Evolutionary conservation across 768 basidiomycete species (phyloP), one percentile per base, ranked within the genome.

Genomic region (Hygrophoropsis aurantiaca): DNA sequence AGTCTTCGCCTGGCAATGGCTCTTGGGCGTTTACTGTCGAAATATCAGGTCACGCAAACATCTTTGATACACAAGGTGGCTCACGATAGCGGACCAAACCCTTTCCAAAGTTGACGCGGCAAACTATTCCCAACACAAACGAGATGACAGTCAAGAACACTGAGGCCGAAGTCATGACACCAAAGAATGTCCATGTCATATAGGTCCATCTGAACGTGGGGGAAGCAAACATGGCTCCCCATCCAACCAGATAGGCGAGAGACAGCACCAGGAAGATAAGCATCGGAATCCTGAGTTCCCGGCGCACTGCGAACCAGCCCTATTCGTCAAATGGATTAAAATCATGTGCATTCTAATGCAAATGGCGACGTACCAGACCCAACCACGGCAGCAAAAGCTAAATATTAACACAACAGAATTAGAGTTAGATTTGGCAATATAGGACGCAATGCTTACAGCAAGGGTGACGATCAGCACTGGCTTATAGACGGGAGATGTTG

Each of bases 271-370:
- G 71, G 69, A 92, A 92, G 11, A 78, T 51, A 42, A 81, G 49
- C 78, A 82, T 87, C 13, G 72, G 75, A 9, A 74, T 47, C 49
- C 74, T 78, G 46, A 74, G 68, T 65, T 92, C 89, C 42, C 73
- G 76, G 32, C 88, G 83, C 42, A 86, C 80, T 26, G 82, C 78
- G 57, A 85, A 79, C 88, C 88, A 92, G 15, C 89, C 89, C 80
- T 85, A 44, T 5, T 21, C 44, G 30, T 37, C 4, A 6, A 44
- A 23, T 42, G 23, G 18, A 16, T 42, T 40, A 47, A 13, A 15
- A 21, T 11, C 34, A 39, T 47, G 27, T 44, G 30, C 10, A 38
- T 43, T 24, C 26, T 25, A 41, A 47, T 23, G 15, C 15, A 30
- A 3, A 18, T 30, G 15, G 24, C 20, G 23, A 62, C 73, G 52